These are phyloP conservation scores for Mortierella alpina DNA, from an alignment of 192 early-diverging fungal species.

Conservation along the genomic window DNA sequence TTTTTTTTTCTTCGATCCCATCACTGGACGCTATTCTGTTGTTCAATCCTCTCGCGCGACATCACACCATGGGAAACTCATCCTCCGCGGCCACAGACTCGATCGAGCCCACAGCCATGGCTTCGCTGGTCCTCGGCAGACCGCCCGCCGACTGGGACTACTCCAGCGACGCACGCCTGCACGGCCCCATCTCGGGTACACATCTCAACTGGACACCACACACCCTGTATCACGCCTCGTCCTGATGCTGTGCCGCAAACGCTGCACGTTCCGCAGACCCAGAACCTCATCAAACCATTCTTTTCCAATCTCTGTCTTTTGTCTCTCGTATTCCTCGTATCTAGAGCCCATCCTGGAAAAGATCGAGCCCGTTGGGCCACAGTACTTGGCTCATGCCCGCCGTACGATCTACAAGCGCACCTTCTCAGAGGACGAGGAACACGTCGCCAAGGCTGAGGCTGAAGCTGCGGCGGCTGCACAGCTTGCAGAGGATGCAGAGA, in stretches of 20 bases:
- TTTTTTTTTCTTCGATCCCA: conserved; percentile 3
- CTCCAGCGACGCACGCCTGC: conserved; percentile 4
- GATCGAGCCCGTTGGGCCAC: conserved; percentile 55
- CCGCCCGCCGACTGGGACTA: conserved; percentile 40
- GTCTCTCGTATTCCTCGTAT: not conserved
- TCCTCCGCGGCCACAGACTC: conserved; percentile 23
- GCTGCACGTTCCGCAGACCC: too few species aligned
- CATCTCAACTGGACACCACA: too few species aligned
- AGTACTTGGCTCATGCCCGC: conserved; percentile 56
- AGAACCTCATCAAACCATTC: not conserved
- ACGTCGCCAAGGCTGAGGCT: conserved; percentile 59
- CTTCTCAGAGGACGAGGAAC: conserved; percentile 60
- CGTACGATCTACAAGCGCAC: conserved; percentile 59
- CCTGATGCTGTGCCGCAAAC: too few species aligned
- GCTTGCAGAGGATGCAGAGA: conserved; percentile 50
- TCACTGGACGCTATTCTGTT: not conserved
- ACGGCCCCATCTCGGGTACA: conserved; percentile 31
- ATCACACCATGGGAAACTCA: conserved; percentile 41
- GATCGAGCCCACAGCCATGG: conserved; percentile 10
- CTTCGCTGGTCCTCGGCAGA: conserved; percentile 22
- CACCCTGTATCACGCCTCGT: not conserved
- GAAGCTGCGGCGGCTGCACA: conserved; percentile 32
- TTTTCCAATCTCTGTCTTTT: not conserved
- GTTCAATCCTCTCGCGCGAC: not conserved
- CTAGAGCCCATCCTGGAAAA: conserved; percentile 33